Evolutionary conservation across 805 yeast genomes (phyloP), one percentile per base, ranked within the genome.

Genomic region (Kuraishia hungarica): DNA sequence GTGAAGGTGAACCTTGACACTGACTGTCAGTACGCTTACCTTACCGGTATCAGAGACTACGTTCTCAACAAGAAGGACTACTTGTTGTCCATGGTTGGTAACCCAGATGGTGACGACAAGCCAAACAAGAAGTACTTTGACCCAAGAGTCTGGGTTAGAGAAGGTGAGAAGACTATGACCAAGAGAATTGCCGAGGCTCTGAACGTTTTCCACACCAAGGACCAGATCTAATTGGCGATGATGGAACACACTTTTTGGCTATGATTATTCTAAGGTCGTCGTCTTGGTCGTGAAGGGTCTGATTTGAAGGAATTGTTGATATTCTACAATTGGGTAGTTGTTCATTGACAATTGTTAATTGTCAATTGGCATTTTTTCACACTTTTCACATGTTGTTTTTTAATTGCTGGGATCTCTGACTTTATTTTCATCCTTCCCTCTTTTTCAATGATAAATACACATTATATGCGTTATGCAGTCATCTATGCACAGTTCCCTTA

Each of bases 81-180:
- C 86, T 74, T 94, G 66, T 65, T 81, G 79, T 61, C 87, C 56
- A 88, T 77, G 77, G 97, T 94, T 68, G 99, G 99, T 79, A 94
- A 94, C 96, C 99, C 99, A 79, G 97, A 93, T 22, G 99, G 98
- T 76, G 93, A 80, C 56, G 98, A 94, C 79, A 89, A 90, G 83
- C 99, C 99, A 80, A 94, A 94, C 93, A 94, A 94, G 92, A 94
- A 94, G 82, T 91, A 79, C 90, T 94, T 90, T 73, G 99, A 94
- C 81, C 99, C 99, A 80, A 93, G 99, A 86, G 98, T 92, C 77
- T 94, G 99, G 99, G 97, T 94, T 64, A 92, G 98, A 84, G 98
- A 93, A 81, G 98, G 99, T 83, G 99, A 94, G 84, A 91, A 91
- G 91, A 91, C 97, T 72, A 93, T 94, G 97, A 64, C 84, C 64